Conservation (phyloP, 306 rosid genomes). For the Dicorynia guianensis region DNA sequence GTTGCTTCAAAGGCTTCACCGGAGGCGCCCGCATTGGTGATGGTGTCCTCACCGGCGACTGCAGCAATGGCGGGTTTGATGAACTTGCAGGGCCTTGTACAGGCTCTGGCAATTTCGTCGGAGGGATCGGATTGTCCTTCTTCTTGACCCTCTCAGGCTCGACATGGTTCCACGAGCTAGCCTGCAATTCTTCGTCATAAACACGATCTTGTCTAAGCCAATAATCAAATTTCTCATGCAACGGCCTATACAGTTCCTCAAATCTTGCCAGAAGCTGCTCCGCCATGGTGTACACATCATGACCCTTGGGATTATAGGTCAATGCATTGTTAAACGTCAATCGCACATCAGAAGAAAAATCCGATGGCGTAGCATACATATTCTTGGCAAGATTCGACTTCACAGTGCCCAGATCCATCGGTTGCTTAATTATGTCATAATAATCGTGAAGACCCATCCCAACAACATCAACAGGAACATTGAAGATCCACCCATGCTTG, state of each 20-base stretch:
- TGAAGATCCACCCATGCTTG: constrained; percentile 78
- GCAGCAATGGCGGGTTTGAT: constrained; percentile 61
- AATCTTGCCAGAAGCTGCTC: constrained; percentile 65
- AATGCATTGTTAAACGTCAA: constrained; percentile 83
- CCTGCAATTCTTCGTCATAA: constrained; percentile 80
- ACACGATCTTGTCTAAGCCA: constrained; percentile 42
- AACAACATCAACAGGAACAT: constrained; percentile 68
- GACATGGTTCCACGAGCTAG: constrained; percentile 80
- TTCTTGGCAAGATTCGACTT: constrained; percentile 61
- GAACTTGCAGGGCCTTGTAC: constrained; percentile 53
- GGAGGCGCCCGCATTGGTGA: constrained; percentile 67
- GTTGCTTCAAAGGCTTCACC: constrained; percentile 82
- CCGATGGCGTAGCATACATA: constrained; percentile 57
- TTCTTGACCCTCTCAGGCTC: constrained; percentile 61
- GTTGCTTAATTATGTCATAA: constrained; percentile 72
- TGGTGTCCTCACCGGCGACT: constrained; percentile 72
- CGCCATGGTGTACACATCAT: constrained; percentile 67
- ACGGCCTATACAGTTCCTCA: constrained; percentile 70
- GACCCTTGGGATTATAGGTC: constrained; percentile 86
- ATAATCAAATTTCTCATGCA: constrained; percentile 56
- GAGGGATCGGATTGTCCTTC: constrained; percentile 45
- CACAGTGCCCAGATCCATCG: constrained; percentile 97
- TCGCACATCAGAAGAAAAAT: constrained; percentile 77
- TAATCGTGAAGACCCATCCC: constrained; percentile 87
- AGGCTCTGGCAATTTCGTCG: constrained; percentile 32